Conservation (phyloP, 1,139 yeast species). For the Diutina mesorugosa region DNA sequence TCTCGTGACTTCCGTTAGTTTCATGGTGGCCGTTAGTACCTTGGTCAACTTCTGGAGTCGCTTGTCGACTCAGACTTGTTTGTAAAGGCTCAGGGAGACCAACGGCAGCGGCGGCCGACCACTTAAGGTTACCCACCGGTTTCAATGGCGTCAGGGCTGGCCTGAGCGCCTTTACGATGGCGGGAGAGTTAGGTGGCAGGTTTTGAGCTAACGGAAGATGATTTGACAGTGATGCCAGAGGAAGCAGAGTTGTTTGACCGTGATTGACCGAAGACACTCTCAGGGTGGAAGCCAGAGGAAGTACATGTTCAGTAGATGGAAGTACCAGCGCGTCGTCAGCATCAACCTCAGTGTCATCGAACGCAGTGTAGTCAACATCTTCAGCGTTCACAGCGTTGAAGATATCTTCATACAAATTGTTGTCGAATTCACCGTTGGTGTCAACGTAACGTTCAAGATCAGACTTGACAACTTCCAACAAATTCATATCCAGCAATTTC, state of each 20-base stretch:
- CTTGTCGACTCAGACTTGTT: neutral
- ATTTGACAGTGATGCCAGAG: neutral
- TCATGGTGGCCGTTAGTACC: neutral
- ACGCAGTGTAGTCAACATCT: neutral
- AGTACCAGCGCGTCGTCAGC: neutral
- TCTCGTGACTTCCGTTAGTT: neutral
- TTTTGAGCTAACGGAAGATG: neutral
- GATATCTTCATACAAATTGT: neutral
- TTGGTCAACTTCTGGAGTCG: neutral
- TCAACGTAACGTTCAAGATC: neutral
- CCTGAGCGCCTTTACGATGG: conserved; percentile 34
- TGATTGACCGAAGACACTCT: neutral
- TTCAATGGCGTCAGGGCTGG: conserved; percentile 59
- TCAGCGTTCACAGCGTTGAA: conserved; percentile 1
- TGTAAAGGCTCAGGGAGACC: conserved; percentile 9
- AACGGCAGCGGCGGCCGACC: conserved; percentile 58
- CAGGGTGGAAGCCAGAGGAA: neutral
- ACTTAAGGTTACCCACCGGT: conserved; percentile 52
- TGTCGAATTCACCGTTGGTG: neutral
- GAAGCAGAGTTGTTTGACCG: neutral
- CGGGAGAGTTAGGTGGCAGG: conserved; percentile 5
- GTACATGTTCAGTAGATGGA: neutral
- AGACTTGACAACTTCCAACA: neutral
- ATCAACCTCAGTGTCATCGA: neutral
- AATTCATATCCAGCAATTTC: neutral